Conservation (phyloP, 2,329 filamentous ascomycete species). For the Drechslera avenae region DNA sequence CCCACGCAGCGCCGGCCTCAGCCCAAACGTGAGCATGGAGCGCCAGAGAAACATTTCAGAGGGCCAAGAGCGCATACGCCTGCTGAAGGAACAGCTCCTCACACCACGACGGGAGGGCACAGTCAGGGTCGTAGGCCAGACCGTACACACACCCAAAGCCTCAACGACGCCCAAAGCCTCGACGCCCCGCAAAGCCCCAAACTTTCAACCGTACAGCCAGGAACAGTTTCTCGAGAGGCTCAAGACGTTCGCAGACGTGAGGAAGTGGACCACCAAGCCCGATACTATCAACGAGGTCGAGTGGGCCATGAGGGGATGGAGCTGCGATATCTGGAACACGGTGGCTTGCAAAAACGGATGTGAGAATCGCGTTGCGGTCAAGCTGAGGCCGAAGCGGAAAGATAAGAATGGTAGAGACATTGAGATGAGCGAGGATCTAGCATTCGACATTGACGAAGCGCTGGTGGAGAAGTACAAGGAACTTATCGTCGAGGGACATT, state of each 20-base stretch:
- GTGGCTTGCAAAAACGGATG: slow-evolving; percentile 83
- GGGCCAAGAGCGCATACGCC: slow-evolving; percentile 38
- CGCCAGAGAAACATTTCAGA: slow-evolving; percentile 34
- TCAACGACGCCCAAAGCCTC: slow-evolving; percentile 28
- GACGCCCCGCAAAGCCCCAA: slow-evolving; percentile 56
- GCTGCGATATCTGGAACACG: slow-evolving; percentile 73
- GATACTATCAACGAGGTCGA: slow-evolving; percentile 83
- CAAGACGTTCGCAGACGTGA: slow-evolving; percentile 87
- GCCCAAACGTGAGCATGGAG: slow-evolving; percentile 24
- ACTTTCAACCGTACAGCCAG: slow-evolving; percentile 86
- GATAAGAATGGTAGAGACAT: slow-evolving; percentile 51
- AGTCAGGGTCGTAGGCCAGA: slow-evolving; percentile 39
- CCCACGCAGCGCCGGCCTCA: slow-evolving; percentile 31
- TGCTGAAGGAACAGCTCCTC: slow-evolving; percentile 41
- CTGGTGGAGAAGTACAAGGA: slow-evolving; percentile 77
- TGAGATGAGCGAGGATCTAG: slow-evolving; percentile 56
- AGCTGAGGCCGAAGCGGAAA: slow-evolving; percentile 64
- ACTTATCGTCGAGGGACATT: slow-evolving; percentile 75
- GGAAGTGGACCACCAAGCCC: slow-evolving; percentile 92
- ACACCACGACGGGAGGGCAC: slow-evolving; percentile 35
- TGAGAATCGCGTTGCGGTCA: slow-evolving; percentile 81
- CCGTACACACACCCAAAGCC: slow-evolving; percentile 29
- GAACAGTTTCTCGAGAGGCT: slow-evolving; percentile 79
- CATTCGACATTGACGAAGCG: slow-evolving; percentile 60
- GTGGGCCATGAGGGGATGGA: slow-evolving; percentile 94